Evolutionary conservation across 2,329 filamentous ascomycete genomes (phyloP).

Genomic region (Fusarium buxicola): DNA sequence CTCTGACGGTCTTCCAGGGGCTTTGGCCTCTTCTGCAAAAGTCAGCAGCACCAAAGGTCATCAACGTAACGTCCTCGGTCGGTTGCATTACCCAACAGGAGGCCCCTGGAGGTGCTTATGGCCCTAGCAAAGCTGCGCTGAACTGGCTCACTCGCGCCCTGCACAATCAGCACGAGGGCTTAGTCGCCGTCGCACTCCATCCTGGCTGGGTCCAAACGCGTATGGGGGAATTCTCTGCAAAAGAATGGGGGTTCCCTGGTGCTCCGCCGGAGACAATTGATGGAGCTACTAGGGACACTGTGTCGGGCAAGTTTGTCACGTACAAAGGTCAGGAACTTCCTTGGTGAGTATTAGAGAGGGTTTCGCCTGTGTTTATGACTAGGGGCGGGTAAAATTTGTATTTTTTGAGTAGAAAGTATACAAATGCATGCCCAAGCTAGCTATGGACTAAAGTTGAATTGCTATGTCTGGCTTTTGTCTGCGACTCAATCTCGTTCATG

Average conservation of each 20-base stretch:
- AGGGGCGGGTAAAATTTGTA: no score
- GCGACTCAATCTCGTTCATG: no score
- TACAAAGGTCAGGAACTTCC: conserved; percentile 47
- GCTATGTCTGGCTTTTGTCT: no score
- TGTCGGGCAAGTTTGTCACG: conserved; percentile 50
- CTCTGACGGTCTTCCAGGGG: conserved; percentile 48
- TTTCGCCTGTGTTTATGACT: no score
- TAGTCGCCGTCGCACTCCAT: conserved; percentile 50
- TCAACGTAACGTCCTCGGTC: conserved; percentile 52
- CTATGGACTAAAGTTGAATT: no score
- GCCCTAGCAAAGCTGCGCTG: conserved; percentile 50
- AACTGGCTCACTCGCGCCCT: conserved; percentile 51
- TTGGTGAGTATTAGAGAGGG: conserved; percentile 44
- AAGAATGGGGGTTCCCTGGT: conserved; percentile 47
- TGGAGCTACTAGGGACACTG: conserved; percentile 48
- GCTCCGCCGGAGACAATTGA: conserved; percentile 50
- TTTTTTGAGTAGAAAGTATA: no score
- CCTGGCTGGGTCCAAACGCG: conserved; percentile 54
- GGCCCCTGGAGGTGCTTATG: conserved; percentile 50
- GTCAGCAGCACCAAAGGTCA: conserved; percentile 47
- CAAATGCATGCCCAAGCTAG: no score
- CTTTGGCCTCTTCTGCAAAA: conserved; percentile 52
- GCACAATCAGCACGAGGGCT: conserved; percentile 43
- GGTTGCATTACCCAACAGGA: conserved; percentile 52
- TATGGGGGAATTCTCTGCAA: conserved; percentile 48